Conservation (phyloP, 2,329 filamentous ascomycete species). For the Penicillium sp. region DNA sequence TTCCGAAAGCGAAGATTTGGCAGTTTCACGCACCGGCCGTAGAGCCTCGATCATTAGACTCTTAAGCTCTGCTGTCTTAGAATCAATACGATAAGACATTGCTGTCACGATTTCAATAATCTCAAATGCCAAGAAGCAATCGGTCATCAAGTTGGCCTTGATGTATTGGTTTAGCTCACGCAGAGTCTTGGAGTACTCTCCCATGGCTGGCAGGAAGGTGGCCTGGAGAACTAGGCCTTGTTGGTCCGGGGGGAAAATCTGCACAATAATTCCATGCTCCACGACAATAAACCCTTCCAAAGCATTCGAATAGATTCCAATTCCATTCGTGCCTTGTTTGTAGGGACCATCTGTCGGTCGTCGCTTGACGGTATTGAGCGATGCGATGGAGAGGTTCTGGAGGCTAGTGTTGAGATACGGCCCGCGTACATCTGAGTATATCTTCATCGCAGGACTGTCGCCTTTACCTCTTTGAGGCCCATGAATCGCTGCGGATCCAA, state of each 20-base stretch:
- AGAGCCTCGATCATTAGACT: slow-evolving; percentile 79
- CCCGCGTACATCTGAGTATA: slow-evolving; percentile 84
- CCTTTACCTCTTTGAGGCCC: slow-evolving; percentile 54
- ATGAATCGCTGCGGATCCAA: slow-evolving; percentile 64
- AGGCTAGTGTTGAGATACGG: slow-evolving; percentile 82
- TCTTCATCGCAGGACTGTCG: slow-evolving; percentile 73
- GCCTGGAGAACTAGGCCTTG: slow-evolving; percentile 78
- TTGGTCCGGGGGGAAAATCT: slow-evolving; percentile 82
- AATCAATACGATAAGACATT: slow-evolving; percentile 77
- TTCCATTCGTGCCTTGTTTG: slow-evolving; percentile 84
- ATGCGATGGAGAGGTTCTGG: slow-evolving; percentile 84
- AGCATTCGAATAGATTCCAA: slow-evolving; percentile 82
- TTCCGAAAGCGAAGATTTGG: slow-evolving; percentile 80
- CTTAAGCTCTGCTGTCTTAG: slow-evolving; percentile 83
- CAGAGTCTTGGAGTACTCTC: slow-evolving; percentile 82
- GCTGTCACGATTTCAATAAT: slow-evolving; percentile 86
- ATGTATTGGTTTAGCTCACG: slow-evolving; percentile 89
- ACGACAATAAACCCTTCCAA: slow-evolving; percentile 85
- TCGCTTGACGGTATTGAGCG: slow-evolving; percentile 79
- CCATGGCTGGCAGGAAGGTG: slow-evolving; percentile 76
- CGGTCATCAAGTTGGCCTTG: slow-evolving; percentile 80
- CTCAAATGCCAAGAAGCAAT: slow-evolving; percentile 94
- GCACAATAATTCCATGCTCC: slow-evolving; percentile 89
- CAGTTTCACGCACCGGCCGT: slow-evolving; percentile 88
- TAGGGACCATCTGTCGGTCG: slow-evolving; percentile 79